Percentiles rank a stretch among this genome's conserved stretches.
phyloP scores from a whole-genome alignment of 2,329 filamentous ascomycete genomes.

The Nigrospora osmanthi region DNA sequence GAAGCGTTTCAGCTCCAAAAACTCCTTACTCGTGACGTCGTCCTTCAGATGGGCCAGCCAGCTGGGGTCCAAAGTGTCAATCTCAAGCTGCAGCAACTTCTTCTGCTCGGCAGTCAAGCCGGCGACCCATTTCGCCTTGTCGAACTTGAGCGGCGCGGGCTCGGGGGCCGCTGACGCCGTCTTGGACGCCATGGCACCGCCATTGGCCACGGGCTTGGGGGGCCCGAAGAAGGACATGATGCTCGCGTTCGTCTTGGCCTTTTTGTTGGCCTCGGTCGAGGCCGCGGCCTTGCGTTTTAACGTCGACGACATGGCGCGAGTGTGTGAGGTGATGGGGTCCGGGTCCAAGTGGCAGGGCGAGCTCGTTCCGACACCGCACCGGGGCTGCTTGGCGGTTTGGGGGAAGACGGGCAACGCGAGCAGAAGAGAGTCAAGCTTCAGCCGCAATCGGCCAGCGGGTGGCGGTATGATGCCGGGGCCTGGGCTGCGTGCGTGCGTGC shows the following conservation, averaged over 20 bases:
- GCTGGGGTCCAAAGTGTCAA: constrained; percentile 82
- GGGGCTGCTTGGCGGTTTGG: too few species aligned
- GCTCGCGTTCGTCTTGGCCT: constrained; percentile 64
- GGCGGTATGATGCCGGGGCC: too few species aligned
- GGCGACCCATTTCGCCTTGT: constrained; percentile 86
- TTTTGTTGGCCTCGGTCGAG: constrained; percentile 57
- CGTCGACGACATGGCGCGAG: constrained; percentile 37
- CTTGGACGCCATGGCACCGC: constrained; percentile 9
- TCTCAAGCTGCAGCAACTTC: constrained; percentile 77
- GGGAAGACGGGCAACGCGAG: too few species aligned
- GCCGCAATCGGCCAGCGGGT: too few species aligned
- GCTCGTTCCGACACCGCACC: too few species aligned
- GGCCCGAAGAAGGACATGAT: constrained; percentile 86
- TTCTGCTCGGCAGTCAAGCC: constrained; percentile 75
- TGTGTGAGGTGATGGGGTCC: too few species aligned
- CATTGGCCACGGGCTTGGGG: constrained; percentile 41
- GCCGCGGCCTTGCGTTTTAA: constrained; percentile 58
- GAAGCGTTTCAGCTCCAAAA: constrained; percentile 83
- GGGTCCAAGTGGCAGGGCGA: too few species aligned
- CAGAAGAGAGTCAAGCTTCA: too few species aligned
- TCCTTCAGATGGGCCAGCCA: constrained; percentile 89
- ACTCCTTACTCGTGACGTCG: constrained; percentile 70
- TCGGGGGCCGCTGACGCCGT: constrained; percentile 12
- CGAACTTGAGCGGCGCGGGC: constrained; percentile 50
- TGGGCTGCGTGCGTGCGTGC: too few species aligned